These are phyloP conservation scores for Taphrina communis DNA, from an alignment of 1,139 yeast species.

Conservation along the genomic window DNA sequence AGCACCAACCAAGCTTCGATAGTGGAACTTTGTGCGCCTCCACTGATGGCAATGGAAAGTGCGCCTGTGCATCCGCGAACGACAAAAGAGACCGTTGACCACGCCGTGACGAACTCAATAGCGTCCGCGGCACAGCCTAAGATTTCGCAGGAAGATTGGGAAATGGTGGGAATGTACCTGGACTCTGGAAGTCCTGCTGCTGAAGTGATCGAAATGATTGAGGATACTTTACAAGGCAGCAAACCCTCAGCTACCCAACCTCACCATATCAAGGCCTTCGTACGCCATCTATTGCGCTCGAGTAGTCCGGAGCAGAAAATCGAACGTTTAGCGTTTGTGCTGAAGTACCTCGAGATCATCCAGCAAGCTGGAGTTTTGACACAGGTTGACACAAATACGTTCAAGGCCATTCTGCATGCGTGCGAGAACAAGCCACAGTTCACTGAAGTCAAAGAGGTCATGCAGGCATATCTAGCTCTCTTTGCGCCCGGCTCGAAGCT, in stretches of 20 bases:
- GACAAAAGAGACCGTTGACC: neutral
- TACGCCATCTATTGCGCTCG: neutral
- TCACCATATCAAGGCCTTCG: neutral
- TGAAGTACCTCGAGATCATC: constrained; percentile 1
- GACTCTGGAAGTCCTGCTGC: neutral
- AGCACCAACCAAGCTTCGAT: neutral
- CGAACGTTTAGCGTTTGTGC: neutral
- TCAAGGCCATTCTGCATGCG: neutral
- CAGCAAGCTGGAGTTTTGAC: neutral
- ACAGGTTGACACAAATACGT: neutral
- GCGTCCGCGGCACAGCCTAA: neutral
- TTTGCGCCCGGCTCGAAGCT: neutral
- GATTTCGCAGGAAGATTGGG: constrained; percentile 9
- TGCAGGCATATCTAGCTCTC: constrained; percentile 12
- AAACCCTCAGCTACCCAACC: constrained; percentile 6
- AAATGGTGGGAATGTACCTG: constrained; percentile 15
- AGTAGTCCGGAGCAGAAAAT: neutral
- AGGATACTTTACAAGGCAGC: constrained; percentile 5
- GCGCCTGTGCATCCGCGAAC: neutral
- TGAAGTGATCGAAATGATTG: constrained; percentile 9
- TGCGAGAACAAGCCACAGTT: constrained; percentile 1
- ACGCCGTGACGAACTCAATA: neutral
- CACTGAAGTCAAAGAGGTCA: neutral
- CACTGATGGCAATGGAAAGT: neutral
- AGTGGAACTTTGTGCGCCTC: neutral